phyloP scores from a whole-genome alignment of 768 basidiomycete species.

The Pleurotus cornucopiae region DNA sequence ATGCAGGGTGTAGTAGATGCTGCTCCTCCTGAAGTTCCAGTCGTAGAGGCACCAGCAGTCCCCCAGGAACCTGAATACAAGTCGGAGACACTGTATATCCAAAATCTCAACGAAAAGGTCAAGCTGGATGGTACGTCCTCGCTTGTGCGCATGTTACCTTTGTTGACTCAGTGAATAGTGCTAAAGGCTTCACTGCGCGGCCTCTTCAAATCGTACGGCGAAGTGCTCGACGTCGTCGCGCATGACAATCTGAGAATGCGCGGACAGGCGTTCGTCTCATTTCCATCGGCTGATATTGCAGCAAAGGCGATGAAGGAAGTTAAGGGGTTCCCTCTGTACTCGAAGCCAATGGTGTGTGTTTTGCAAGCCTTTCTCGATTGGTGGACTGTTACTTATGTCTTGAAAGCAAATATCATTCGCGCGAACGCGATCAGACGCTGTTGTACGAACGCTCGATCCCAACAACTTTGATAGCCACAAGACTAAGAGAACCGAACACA shows the following conservation, averaged over 20 bases:
- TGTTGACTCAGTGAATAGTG: constrained; percentile 39
- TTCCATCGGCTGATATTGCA: constrained; percentile 78
- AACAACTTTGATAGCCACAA: constrained; percentile 75
- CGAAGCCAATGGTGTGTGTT: constrained; percentile 84
- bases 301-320: constrained; percentile 90
- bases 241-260: constrained; percentile 95
- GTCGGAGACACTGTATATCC: constrained; percentile 91
- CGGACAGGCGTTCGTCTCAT: constrained; percentile 97
- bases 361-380: neutral
- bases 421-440: constrained; percentile 81
- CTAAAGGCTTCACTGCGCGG: constrained; percentile 84
- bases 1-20: constrained; percentile 28
- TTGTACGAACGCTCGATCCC: constrained; percentile 72
- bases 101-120: constrained; percentile 95
- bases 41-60: constrained; percentile 13
- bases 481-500: constrained; percentile 67
- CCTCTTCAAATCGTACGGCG: constrained; percentile 91
- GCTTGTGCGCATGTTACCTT: constrained; percentile 3
- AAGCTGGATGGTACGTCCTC: constrained; percentile 61
- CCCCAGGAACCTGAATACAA: constrained; percentile 39
- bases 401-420: constrained; percentile 93
- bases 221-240: constrained; percentile 92
- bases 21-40: constrained; percentile 1
- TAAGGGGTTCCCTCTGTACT: constrained; percentile 89
- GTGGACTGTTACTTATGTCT: constrained; percentile 3